Percentiles rank a stretch among this genome's conserved stretches.
These are phyloP conservation scores for Ophiostoma perfectum DNA, from an alignment of 2,329 filamentous ascomycete genomes.

Conservation along the genomic window DNA sequence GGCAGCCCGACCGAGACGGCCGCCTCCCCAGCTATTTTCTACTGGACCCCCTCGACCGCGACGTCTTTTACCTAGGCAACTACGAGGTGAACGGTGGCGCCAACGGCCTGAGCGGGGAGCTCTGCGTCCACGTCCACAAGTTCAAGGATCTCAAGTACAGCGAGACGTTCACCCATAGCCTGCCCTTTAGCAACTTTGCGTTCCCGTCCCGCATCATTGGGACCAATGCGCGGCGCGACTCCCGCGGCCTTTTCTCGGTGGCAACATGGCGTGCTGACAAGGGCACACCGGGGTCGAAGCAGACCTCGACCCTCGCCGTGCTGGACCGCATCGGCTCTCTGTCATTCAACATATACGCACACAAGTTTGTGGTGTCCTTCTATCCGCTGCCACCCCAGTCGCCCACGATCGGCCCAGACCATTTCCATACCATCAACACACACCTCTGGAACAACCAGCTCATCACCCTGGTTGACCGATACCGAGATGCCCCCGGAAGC, in stretches of 20 bases:
- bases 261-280: constrained; percentile 22
- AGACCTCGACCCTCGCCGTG: background rate
- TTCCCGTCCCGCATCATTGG: constrained; percentile 21
- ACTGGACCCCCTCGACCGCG: constrained; percentile 18
- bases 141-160: constrained; percentile 18
- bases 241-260: constrained; percentile 20
- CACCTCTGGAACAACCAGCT: constrained; percentile 28
- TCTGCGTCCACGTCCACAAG: constrained; percentile 23
- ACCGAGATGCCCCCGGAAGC: constrained; percentile 17
- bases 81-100: constrained; percentile 16
- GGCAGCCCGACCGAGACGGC: constrained; percentile 23
- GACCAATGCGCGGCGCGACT: constrained; percentile 20
- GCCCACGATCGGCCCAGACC: constrained; percentile 2
- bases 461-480: constrained; percentile 23
- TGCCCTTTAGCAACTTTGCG: constrained; percentile 16
- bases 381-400: constrained; percentile 21
- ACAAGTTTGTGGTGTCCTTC: constrained; percentile 19
- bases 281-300: constrained; percentile 10
- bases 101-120: constrained; percentile 14
- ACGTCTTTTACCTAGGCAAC: constrained; percentile 24
- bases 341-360: constrained; percentile 25
- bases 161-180: constrained; percentile 20
- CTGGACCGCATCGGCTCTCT: constrained; percentile 20
- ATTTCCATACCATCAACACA: constrained; percentile 12
- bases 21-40: constrained; percentile 25